A percentile compares a stretch with the other conserved stretches of the same genome.
phyloP scores from a whole-genome alignment of 768 basidiomycete species.

The Auriscalpium microsporum region DNA sequence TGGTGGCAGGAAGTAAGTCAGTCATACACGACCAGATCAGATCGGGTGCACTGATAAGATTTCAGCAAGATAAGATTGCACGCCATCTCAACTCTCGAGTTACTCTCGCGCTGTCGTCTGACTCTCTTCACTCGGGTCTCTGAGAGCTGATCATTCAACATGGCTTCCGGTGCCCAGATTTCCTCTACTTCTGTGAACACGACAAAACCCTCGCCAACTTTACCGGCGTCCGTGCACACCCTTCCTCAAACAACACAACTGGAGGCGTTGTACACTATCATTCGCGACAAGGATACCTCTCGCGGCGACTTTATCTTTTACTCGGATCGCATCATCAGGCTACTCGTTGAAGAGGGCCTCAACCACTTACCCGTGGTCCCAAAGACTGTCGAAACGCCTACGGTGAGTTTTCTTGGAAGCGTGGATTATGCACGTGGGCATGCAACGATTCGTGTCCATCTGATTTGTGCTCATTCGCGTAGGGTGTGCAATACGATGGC shows the following conservation, averaged over 20 bases:
- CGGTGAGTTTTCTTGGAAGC: conserved; percentile 32
- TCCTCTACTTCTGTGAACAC: not conserved
- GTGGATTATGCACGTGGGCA: not conserved
- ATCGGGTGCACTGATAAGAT: too few relatives aligned
- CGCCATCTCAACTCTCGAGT: too few relatives aligned
- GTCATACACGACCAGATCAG: too few relatives aligned
- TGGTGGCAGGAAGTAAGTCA: too few relatives aligned
- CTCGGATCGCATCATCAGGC: conserved; percentile 82
- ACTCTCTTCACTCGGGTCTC: too few relatives aligned
- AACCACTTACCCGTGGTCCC: conserved; percentile 79
- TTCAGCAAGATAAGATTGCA: too few relatives aligned
- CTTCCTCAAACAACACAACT: conserved; percentile 88
- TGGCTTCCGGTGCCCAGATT: too few relatives aligned
- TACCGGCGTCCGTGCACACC: conserved; percentile 82
- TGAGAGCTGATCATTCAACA: too few relatives aligned
- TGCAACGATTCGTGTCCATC: not conserved
- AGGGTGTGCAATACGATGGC: conserved; percentile 81
- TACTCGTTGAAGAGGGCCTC: conserved; percentile 77
- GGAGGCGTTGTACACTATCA: conserved; percentile 92
- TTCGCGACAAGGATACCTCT: conserved; percentile 78
- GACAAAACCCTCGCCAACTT: conserved; percentile 11
- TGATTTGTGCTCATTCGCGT: not conserved
- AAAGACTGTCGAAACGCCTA: conserved; percentile 74
- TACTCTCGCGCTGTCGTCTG: too few relatives aligned
- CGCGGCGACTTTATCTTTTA: conserved; percentile 97